Evolutionary conservation across 2,329 filamentous ascomycete genomes (phyloP), one percentile per base, ranked within the genome.

Genomic region (Metarhizium guizhouense): DNA sequence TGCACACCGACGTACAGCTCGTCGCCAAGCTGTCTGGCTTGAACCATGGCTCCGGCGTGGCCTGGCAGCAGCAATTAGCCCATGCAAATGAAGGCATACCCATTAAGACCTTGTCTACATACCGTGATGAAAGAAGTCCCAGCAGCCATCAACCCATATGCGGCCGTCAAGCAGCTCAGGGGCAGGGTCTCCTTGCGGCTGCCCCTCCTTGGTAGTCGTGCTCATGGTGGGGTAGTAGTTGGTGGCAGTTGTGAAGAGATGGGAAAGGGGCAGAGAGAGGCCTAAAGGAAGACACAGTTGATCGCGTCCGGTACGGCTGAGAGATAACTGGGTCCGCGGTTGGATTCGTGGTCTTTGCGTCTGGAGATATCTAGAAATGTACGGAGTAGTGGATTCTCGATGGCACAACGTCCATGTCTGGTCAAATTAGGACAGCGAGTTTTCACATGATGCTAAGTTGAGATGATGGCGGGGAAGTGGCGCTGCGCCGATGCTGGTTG

Each of bases 71-170:
- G 30, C 14, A 47, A 34, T 50, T 43, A 53, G 49, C 42, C 30
- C 18, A 14, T 16, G 29, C 11, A 40, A 29, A 20, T n/a, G 47
- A n/a, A 29, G 6, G 42, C 25, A 48, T 6, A 29, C 11, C 25
- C 20, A 20, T 29, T 4, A 3, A 30, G 25, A 29, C 2, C 10
- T 29, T 32, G 16, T 45, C 3, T 7, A 64, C 75, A 62, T 72
- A 90, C 89, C 94, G 70, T 97, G 94, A 71, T 99, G 94, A 74
- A 92, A 95, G 74, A 99, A 99, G 76, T 99, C 94, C 76, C 96
- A 99, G 79, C 94, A 99, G 60, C 94, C 94, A 70, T 99, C 94
- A 30, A 99, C 88, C 95, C 95, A 99, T 66, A 99, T 89, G 62
- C 93, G 85, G 64, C 88, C 84, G 32, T 84, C 81, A 38, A 81